Evolutionary conservation across 176 grass and related monocot species (phyloP).

Genomic region (Avena insularis): DNA sequence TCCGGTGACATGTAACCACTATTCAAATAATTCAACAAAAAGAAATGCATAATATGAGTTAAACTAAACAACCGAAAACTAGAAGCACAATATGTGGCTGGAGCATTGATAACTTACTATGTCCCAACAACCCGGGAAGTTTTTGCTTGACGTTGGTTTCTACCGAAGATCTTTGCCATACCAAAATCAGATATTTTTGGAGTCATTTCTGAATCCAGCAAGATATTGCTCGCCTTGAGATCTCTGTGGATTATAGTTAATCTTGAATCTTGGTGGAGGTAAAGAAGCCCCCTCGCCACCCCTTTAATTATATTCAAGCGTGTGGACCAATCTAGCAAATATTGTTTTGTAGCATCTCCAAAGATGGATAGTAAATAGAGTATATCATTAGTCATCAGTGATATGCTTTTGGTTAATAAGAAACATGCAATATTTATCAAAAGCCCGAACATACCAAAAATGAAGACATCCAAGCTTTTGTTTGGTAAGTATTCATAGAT

Average conservation of each 20-base stretch:
- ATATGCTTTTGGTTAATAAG: background rate
- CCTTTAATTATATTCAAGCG: slow-evolving; percentile 54
- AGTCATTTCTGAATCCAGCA: slow-evolving; percentile 49
- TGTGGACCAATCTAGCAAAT: slow-evolving; percentile 34
- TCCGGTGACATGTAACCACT: slow-evolving; percentile 65
- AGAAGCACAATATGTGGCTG: background rate
- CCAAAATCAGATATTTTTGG: slow-evolving; percentile 68
- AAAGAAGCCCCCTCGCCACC: slow-evolving; percentile 51
- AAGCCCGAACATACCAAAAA: slow-evolving; percentile 30
- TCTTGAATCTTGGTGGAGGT: slow-evolving; percentile 63
- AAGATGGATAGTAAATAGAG: background rate
- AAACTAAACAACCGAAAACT: background rate
- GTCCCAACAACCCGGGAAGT: slow-evolving; percentile 54
- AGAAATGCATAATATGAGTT: slow-evolving; percentile 19
- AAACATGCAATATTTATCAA: background rate
- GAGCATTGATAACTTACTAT: slow-evolving; percentile 43
- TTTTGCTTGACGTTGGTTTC: slow-evolving; percentile 31
- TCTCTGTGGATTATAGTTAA: slow-evolving; percentile 52
- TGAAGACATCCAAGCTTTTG: slow-evolving; percentile 63
- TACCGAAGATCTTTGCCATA: slow-evolving; percentile 53
- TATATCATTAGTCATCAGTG: background rate
- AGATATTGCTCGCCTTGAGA: slow-evolving; percentile 59
- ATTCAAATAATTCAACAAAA: background rate
- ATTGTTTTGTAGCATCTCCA: slow-evolving; percentile 38
- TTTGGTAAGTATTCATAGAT: slow-evolving; percentile 70